These are phyloP conservation scores for Saccharomycopsis microspora DNA, from an alignment of 805 yeast species.

Conservation along the genomic window DNA sequence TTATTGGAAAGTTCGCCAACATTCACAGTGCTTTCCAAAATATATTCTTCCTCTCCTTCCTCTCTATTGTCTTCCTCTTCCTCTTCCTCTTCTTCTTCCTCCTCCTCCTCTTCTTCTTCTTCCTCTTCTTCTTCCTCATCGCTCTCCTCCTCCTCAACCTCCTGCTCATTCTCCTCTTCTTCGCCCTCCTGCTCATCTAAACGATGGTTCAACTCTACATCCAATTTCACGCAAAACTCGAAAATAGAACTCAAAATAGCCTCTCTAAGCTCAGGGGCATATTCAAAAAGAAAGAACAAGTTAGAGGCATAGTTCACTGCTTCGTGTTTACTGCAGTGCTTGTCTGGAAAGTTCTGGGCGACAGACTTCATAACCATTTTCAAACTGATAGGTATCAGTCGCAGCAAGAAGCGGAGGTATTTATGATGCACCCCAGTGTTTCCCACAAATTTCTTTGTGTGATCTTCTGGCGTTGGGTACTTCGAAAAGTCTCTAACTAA, in stretches of 20 bases:
- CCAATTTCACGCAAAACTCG: conserved; percentile 75
- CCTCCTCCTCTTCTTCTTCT: conserved; percentile 24
- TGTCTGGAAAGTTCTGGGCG: conserved; percentile 66
- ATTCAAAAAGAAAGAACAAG: conserved; percentile 44
- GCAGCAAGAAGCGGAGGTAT: conserved; percentile 50
- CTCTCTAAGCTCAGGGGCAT: conserved; percentile 66
- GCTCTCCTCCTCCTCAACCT: conserved; percentile 25
- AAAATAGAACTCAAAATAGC: conserved; percentile 72
- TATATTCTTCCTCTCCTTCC: conserved; percentile 33
- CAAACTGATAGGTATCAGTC: conserved; percentile 73
- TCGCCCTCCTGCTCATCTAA: conserved; percentile 77
- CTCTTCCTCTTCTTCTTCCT: conserved; percentile 22
- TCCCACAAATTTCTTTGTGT: conserved; percentile 16
- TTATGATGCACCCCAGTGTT: conserved; percentile 46
- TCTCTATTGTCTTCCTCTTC: conserved; percentile 22
- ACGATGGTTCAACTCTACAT: conserved; percentile 85
- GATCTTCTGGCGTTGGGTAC: neutral
- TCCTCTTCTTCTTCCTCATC: conserved; percentile 25
- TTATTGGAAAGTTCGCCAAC: conserved; percentile 46
- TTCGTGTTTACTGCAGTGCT: conserved; percentile 43
- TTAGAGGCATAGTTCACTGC: conserved; percentile 58
- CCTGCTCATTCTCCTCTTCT: conserved; percentile 44
- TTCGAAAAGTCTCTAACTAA: conserved; percentile 51
- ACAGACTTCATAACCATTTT: conserved; percentile 49
- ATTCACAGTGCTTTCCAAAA: conserved; percentile 35